These are phyloP conservation scores for Aspergillus eucalypticola DNA, from an alignment of 2,329 filamentous ascomycete species.

Conservation along the genomic window DNA sequence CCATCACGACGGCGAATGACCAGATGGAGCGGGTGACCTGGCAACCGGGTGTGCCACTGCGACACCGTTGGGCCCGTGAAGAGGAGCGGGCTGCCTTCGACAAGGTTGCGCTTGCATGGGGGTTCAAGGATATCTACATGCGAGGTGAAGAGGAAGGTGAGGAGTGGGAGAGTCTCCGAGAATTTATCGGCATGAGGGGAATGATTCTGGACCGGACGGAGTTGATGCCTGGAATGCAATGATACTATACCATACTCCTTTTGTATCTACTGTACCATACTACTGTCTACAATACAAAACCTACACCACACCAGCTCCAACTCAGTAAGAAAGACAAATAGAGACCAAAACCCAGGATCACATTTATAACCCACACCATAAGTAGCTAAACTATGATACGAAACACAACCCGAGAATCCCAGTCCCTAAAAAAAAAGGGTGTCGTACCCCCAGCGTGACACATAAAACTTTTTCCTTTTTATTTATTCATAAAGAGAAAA, in stretches of 20 bases:
- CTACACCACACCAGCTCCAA: not conserved
- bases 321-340: not conserved
- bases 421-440: constrained; percentile 22
- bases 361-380: constrained; percentile 25
- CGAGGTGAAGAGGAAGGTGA: constrained; percentile 87
- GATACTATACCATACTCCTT: constrained; percentile 18
- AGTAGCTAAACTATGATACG: constrained; percentile 25
- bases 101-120: constrained; percentile 83
- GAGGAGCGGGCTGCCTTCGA: constrained; percentile 88
- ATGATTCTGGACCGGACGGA: constrained; percentile 90
- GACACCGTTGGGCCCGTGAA: constrained; percentile 82
- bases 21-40: constrained; percentile 94
- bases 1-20: constrained; percentile 84
- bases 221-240: constrained; percentile 91
- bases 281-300: not conserved
- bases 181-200: constrained; percentile 77
- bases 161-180: constrained; percentile 83
- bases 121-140: constrained; percentile 77
- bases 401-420: constrained; percentile 29
- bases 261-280: not conserved
- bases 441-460: constrained; percentile 23
- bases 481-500: no score
- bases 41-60: constrained; percentile 76
- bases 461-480: constrained; percentile 23
- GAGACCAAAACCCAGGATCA: constrained; percentile 35